A percentile compares a stretch with the other conserved stretches of the same genome.
phyloP scores from a whole-genome alignment of 441 rosid species.

The Populus tomentosa region DNA sequence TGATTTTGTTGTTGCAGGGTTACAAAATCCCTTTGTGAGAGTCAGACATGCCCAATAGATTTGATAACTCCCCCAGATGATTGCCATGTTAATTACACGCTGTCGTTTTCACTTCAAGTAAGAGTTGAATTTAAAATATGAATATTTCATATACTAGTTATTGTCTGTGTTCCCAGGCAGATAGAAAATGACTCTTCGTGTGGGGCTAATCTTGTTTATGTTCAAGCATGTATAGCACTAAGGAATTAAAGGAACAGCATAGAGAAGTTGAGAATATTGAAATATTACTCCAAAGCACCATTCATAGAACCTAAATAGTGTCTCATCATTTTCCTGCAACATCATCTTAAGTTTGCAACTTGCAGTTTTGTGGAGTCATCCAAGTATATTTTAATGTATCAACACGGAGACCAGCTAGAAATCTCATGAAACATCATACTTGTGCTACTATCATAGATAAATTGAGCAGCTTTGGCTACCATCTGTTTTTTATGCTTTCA shows the following conservation, averaged over 20 bases:
- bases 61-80: slow-evolving; percentile 97
- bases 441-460: not conserved
- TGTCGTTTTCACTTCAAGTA: slow-evolving; percentile 93
- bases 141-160: slow-evolving; percentile 17
- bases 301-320: not conserved
- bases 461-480: not conserved
- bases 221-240: not conserved
- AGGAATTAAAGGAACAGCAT: not conserved
- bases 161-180: not conserved
- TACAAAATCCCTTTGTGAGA: slow-evolving; percentile 71
- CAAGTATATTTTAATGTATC: not conserved
- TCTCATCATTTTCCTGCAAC: not conserved
- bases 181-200: not conserved
- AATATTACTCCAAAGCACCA: not conserved
- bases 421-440: not conserved
- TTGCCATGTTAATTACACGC: slow-evolving; percentile 93
- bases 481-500: not conserved
- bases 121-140: slow-evolving; percentile 20
- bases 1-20: slow-evolving; percentile 43
- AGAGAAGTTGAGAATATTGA: not conserved
- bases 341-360: not conserved
- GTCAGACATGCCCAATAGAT: slow-evolving; percentile 82
- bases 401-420: not conserved
- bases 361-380: not conserved
- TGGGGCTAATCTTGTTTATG: not conserved